A percentile compares a stretch with the other conserved stretches of the same genome.
Evolutionary conservation across 1,284 basidiomycete genomes (phyloP).

Genomic region (Porogramme epimiltina): DNA sequence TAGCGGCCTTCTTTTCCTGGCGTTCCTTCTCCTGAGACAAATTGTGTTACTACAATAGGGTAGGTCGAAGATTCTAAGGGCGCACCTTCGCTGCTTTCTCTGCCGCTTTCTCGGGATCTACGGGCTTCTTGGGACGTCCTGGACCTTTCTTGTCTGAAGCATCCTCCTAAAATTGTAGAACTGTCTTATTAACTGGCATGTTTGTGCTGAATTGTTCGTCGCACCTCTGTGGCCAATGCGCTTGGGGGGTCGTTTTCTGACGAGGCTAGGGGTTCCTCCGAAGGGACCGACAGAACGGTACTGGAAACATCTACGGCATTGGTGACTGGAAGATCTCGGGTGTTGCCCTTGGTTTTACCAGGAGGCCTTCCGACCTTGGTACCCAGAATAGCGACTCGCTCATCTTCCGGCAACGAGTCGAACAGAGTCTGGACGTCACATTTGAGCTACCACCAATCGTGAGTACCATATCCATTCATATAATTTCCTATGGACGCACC

Average conservation of each 20-base stretch:
- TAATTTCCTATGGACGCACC: conserved; percentile 52
- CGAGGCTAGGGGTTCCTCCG: not conserved
- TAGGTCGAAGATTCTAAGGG: not conserved
- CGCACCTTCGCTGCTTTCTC: conserved; percentile 65
- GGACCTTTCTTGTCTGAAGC: conserved; percentile 22
- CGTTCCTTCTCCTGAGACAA: conserved; percentile 61
- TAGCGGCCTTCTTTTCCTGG: conserved; percentile 64
- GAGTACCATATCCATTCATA: no score
- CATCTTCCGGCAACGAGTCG: conserved; percentile 54
- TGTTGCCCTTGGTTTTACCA: conserved; percentile 6
- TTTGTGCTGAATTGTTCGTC: not conserved
- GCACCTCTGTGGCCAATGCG: conserved; percentile 10
- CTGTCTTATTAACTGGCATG: not conserved
- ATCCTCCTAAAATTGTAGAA: not conserved
- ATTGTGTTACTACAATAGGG: not conserved
- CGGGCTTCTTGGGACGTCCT: conserved; percentile 49
- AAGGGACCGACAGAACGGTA: no score
- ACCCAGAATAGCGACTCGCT: conserved; percentile 56
- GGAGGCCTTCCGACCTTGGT: conserved; percentile 39
- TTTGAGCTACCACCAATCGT: conserved; percentile 57
- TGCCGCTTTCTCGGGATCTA: conserved; percentile 60
- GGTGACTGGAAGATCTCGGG: conserved; percentile 6
- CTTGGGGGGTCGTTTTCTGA: conserved; percentile 1
- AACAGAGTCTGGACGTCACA: conserved; percentile 55
- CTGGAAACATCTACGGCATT: conserved; percentile 8